Evolutionary conservation across 768 basidiomycete species (phyloP), one percentile per base, ranked within the genome.

Genomic region (Boletus sp.): DNA sequence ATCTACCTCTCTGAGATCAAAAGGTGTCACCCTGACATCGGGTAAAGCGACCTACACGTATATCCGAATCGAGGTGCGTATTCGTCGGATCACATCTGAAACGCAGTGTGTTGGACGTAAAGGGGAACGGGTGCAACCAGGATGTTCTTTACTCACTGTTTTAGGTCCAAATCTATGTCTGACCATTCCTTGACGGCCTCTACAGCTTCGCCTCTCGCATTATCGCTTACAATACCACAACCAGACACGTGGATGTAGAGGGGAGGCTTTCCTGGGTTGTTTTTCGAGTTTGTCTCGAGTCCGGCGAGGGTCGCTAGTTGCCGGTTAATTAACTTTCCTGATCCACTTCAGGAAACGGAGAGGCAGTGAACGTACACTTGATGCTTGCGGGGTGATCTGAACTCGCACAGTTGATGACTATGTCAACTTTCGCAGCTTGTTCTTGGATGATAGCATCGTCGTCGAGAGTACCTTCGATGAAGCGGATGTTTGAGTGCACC

Each of bases 171-270:
- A 39, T 68, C 72, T 5, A 75, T 68, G 53, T 81, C 79, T 4
- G 70, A 66, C 66, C 76, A 78, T 33, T 64, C 64, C 17, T 68
- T 68, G 57, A 75, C 63, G 29, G 66, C 54, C 6, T 71, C 69
- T 20, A 75, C 58, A 17, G 61, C 60, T 58, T 78, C 76, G 12
- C 78, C 78, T 24, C 69, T 69, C 5, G 75, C 69, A 54, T 75
- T 75, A 65, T 80, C 75, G 52, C 73, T 73, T 35, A 72, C 47
- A 45, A 80, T 73, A 18, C 74, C 77, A 11, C 67, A 64, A 3
- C 79, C 78, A 1, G 78, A 78, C 18, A 77, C 64, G 40, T 80
- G 78, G 47, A 80, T 69, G 52, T 78, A 80, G 28, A 79, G 54
- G 0, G 78, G 79, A 1, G 77, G 74, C 29, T 72, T 71, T 12